Evolutionary conservation across 2,329 filamentous ascomycete species (phyloP), one percentile per base, ranked within the genome.

Genomic region (Huntiella bhutanensis): DNA sequence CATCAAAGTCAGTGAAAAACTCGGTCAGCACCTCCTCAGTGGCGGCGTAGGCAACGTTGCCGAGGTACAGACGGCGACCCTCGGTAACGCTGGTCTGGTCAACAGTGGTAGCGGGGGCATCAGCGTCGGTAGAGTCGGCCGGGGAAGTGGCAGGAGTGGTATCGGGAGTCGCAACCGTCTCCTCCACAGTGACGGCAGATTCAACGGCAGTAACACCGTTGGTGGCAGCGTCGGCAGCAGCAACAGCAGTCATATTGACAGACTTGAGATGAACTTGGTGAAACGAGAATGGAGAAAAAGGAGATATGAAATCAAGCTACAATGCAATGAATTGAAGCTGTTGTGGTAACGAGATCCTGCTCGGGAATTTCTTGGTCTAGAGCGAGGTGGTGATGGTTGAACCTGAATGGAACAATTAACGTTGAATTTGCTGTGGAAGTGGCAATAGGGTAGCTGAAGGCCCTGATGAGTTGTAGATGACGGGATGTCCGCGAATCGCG

Each of bases 31-130:
- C 86, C 81, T 83, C 91, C 83, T 96, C 91, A 67, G 86, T 94
- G 80, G 91, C 96, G 80, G 88, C 87, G 68, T 98, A 98, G 62
- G 91, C 91, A 78, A 98, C 83, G 76, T 98, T 98, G 75, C 91
- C 91, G 73, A 98, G 96, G 73, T 98, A 98, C 61, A 98, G 82
- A 72, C 91, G 85, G 73, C 91, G 85, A 67, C 91, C 88, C 75
- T 98, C 91, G 68, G 88, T 87, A 67, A 91, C 91, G 71, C 86
- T 94, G 62, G 77, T 76, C 70, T 82, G 80, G 72, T 71, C 78
- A 75, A 75, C 69, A 74, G 72, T 62, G 71, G 84, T 75, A 69
- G 69, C 73, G 66, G 66, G 65, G 57, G 73, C 68, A 59, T 63
- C 56, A 28, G 22, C 22, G 65, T 75, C 69, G 65, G 81, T 79